phyloP scores from a whole-genome alignment of 805 yeast genomes.

The Debaryomyces hansenii region DNA sequence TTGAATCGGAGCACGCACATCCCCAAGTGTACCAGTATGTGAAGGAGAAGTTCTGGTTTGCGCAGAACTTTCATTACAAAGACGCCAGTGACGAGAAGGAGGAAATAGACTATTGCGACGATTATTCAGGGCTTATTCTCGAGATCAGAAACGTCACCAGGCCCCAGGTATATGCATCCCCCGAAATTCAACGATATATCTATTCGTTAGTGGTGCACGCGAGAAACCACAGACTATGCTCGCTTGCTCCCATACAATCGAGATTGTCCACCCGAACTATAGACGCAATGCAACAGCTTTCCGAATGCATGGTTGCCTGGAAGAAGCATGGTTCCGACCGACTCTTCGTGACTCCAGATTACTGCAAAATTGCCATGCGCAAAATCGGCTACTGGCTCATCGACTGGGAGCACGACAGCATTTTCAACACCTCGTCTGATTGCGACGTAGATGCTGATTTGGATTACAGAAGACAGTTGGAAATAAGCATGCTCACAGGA shows the following conservation, averaged over 20 bases:
- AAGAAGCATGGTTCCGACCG: slow-evolving; percentile 4
- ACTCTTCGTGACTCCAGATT: slow-evolving; percentile 39
- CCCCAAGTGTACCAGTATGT: slow-evolving; percentile 16
- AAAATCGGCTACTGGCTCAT: slow-evolving; percentile 45
- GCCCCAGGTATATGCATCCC: slow-evolving; percentile 25
- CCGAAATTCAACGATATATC: slow-evolving; percentile 36
- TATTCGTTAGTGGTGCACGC: slow-evolving; percentile 37
- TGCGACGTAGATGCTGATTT: slow-evolving; percentile 4
- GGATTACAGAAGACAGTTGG: slow-evolving; percentile 19
- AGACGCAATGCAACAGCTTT: slow-evolving; percentile 26
- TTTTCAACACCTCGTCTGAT: slow-evolving; percentile 8
- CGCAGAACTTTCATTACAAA: slow-evolving; percentile 12
- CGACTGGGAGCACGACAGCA: slow-evolving; percentile 36
- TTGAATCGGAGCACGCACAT: slow-evolving; percentile 6
- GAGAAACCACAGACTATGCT: slow-evolving; percentile 38
- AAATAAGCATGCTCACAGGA: slow-evolving; percentile 36
- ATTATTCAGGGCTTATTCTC: slow-evolving; percentile 3
- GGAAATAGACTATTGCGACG: neutral
- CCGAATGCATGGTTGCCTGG: slow-evolving; percentile 28
- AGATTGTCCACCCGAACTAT: slow-evolving; percentile 34
- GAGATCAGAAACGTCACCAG: slow-evolving; percentile 6
- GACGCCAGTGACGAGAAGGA: neutral
- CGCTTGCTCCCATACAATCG: slow-evolving; percentile 37
- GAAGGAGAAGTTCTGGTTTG: slow-evolving; percentile 27
- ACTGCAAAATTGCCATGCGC: slow-evolving; percentile 36